Conservation (phyloP, 495 filamentous ascomycete species). For the Talaromyces liani region DNA sequence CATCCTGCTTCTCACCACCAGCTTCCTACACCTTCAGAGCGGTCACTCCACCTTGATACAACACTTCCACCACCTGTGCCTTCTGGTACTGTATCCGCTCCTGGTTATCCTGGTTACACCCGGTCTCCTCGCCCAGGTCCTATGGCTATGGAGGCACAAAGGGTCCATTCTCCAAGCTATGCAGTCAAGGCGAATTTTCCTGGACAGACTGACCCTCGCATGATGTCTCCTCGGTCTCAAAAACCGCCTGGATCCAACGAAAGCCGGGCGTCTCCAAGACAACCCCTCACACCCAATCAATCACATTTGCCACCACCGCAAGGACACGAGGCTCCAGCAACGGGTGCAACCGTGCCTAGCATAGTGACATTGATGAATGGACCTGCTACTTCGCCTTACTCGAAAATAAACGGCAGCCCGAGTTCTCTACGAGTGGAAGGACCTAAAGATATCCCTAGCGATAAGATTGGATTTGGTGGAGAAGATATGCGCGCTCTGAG, state of each 20-base stretch:
- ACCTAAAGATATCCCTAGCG: constrained; percentile 55
- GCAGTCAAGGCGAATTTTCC: constrained; percentile 9
- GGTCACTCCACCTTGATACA: constrained; percentile 25
- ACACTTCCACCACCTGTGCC: constrained; percentile 19
- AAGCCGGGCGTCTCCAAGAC: constrained; percentile 24
- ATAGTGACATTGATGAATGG: constrained; percentile 46
- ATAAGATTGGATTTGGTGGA: constrained; percentile 52
- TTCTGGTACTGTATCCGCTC: constrained; percentile 14
- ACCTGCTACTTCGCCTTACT: constrained; percentile 33
- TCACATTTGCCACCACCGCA: constrained; percentile 16
- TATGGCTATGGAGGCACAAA: constrained; percentile 20
- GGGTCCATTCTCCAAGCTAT: constrained; percentile 28
- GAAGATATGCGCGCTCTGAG: constrained; percentile 61
- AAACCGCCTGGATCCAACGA: constrained; percentile 10
- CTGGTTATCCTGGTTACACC: constrained; percentile 17
- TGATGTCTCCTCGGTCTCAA: constrained; percentile 32
- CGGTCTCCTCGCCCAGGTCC: constrained; percentile 31
- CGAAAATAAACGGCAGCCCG: constrained; percentile 15
- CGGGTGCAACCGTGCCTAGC: constrained; percentile 40
- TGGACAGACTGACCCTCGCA: constrained; percentile 21
- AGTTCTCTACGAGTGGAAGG: constrained; percentile 30
- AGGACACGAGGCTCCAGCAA: constrained; percentile 15
- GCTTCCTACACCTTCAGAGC: constrained; percentile 26
- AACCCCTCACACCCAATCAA: constrained; percentile 22
- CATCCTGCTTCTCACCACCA: constrained; percentile 15